phyloP scores from a whole-genome alignment of 805 yeast species.

The Candida tammaniensis region DNA sequence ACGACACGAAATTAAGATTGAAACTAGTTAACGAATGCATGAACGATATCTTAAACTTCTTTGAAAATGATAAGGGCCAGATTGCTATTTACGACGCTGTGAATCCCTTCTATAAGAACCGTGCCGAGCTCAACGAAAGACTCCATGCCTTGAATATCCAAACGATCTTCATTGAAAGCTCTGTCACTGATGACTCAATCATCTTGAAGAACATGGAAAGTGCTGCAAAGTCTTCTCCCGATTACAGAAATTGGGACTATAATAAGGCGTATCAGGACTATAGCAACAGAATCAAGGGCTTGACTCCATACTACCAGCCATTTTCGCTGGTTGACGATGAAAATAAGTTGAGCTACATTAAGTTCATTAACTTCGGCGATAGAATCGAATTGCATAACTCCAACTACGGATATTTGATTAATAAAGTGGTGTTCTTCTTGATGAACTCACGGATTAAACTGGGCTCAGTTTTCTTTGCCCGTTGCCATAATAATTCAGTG shows the following conservation, averaged over 20 bases:
- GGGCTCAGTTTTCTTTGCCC: constrained; percentile 91
- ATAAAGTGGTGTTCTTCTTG: constrained; percentile 86
- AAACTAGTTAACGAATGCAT: constrained; percentile 62
- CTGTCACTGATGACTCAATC: constrained; percentile 69
- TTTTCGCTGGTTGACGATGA: constrained; percentile 50
- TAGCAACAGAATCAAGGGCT: constrained; percentile 62
- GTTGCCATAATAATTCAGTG: constrained; percentile 60
- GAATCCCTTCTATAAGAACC: constrained; percentile 70
- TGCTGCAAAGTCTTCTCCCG: constrained; percentile 86
- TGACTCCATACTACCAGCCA: constrained; percentile 70
- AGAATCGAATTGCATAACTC: constrained; percentile 75
- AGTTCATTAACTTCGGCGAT: constrained; percentile 89
- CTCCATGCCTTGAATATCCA: constrained; percentile 63
- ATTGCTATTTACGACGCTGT: constrained; percentile 96
- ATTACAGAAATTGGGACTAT: constrained; percentile 74
- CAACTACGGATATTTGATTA: constrained; percentile 82
- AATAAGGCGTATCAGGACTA: constrained; percentile 76
- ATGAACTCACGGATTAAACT: constrained; percentile 86
- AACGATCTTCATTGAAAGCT: constrained; percentile 83
- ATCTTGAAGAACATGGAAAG: constrained; percentile 69
- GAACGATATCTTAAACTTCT: constrained; percentile 66
- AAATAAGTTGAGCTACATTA: constrained; percentile 60
- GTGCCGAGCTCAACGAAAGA: constrained; percentile 54
- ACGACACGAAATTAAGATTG: constrained; percentile 53
- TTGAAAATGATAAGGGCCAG: constrained; percentile 79